Evolutionary conservation across 345 rosid genomes (phyloP), one percentile per base, ranked within the genome.

Genomic region (Xanthoceras sorbifolium): DNA sequence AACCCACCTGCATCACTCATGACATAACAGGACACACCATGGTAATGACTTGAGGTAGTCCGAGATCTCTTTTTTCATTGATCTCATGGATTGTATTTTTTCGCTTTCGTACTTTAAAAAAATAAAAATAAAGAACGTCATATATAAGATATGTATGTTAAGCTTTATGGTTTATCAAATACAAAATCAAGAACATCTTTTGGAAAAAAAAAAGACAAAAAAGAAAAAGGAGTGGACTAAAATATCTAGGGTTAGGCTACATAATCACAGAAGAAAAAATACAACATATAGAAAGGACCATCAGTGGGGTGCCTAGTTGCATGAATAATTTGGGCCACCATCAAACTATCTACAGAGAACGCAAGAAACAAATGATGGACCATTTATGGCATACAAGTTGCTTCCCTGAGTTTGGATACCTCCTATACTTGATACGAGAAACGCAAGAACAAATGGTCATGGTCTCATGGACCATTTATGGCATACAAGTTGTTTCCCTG

Each of bases 251-350:
- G 17, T 9, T 60, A 5, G 31, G 64, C 6, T 60, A 60, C 34
- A 11, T 28, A 12, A 61, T 46, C 52, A 44, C 20, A 2, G 18
- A 1, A 11, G 4, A 2, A 38, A 36, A 38, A 4, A 9, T 31
- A n/a, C 46, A 9, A 36, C 1, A 11, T 18, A 66, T 44, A 40
- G 54, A 67, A 38, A 42, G 32, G 55, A 42, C 55, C 34, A 67
- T 67, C 3, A 66, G 25, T 23, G 9, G 70, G 31, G 40, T 40
- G 50, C 14, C 20, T 22, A 12, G 32, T 67, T 67, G 52, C 31
- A 38, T 67, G 46, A 64, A 34, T 32, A 64, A 31, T 8, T 64
- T 34, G 68, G 67, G 44, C 67, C 44, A 64, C 67, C 32, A 63
- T 18, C 10, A 20, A 64, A 32, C 54, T 44, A 3, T 44, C 50